Evolutionary conservation across 805 yeast species (phyloP), one percentile per base, ranked within the genome.

Genomic region (Wickerhamomyces chaumierensis): DNA sequence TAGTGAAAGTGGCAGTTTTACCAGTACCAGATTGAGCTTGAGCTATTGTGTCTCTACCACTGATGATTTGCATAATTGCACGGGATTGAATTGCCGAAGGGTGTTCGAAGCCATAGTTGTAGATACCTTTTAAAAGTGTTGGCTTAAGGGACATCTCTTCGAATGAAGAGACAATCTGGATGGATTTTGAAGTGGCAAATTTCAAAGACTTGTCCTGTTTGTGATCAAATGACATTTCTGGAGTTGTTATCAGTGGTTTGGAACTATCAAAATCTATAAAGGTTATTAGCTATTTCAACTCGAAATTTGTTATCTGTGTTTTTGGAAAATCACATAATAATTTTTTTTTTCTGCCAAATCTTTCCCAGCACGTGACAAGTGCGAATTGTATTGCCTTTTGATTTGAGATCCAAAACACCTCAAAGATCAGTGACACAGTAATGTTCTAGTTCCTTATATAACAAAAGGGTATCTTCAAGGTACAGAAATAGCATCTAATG

Each of bases 21-120:
- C 98, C 98, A 36, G 98, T 92, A 65, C 98, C 98, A 29, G 96
- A 86, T 67, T 92, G 98, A 42, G 98, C 97, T 68, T 92, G 98
- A 44, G 98, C 98, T 47, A 92, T 77, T 39, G 88, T 94, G 63
- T 92, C 98, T 63, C 87, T 79, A 41, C 96, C 96, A 57, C 78
- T 80, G 53, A 87, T 81, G 62, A 92, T 88, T 61, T 94, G 98
- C 65, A 82, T 69, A 52, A 92, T 92, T 47, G 97, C 98, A 63
- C 98, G 78, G 58, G 87, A 88, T 69, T 92, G 98, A 68, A 92
- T 92, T 41, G 97, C 92, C 39, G 96, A 87, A 48, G 98, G 98
- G 39, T 77, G 75, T 68, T 90, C 97, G 63, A 86, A 92, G 62
- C 97, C 96, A 69, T 81, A 83, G 52, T 82, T 84, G 61, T 73